Percentiles rank a stretch among this genome's conserved stretches.
phyloP scores from a whole-genome alignment of 805 yeast genomes.

The Pichia cephalocereana region DNA sequence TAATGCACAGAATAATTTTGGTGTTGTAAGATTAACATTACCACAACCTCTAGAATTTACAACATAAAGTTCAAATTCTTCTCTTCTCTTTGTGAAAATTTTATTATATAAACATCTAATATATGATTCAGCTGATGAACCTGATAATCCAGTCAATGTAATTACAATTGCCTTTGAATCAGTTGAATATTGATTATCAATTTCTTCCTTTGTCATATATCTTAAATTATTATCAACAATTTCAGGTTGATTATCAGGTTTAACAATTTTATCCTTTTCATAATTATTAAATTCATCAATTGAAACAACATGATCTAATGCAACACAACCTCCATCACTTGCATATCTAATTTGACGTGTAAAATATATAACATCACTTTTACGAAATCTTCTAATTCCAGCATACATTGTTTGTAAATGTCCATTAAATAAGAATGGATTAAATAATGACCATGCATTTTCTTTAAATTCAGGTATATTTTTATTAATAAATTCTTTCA shows the following conservation, averaged over 20 bases:
- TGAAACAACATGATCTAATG: slow-evolving; percentile 64
- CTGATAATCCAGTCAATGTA: slow-evolving; percentile 68
- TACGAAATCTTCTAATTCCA: slow-evolving; percentile 42
- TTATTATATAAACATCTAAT: slow-evolving; percentile 48
- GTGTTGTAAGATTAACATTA: slow-evolving; percentile 56
- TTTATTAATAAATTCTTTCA: slow-evolving; percentile 16
- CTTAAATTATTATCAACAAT: slow-evolving; percentile 44
- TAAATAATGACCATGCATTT: slow-evolving; percentile 43
- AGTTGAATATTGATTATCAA: slow-evolving; percentile 20
- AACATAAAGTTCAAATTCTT: slow-evolving; percentile 56
- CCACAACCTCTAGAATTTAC: slow-evolving; percentile 74
- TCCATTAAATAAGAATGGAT: slow-evolving; percentile 63
- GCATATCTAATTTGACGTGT: slow-evolving; percentile 58
- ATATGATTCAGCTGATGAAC: slow-evolving; percentile 78
- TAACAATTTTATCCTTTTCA: slow-evolving; percentile 19
- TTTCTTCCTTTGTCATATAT: slow-evolving; percentile 39
- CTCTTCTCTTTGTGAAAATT: slow-evolving; percentile 18
- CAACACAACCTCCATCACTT: slow-evolving; percentile 61
- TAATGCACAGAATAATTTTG: slow-evolving; percentile 58
- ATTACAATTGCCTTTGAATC: slow-evolving; percentile 51
- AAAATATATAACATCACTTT: slow-evolving; percentile 50
- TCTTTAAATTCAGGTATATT: slow-evolving; percentile 35
- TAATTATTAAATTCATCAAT: slow-evolving; percentile 17
- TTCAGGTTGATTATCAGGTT: slow-evolving; percentile 29
- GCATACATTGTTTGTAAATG: slow-evolving; percentile 71